phyloP scores from a whole-genome alignment of 2,329 filamentous ascomycete species.

The Byssothecium circinans region DNA sequence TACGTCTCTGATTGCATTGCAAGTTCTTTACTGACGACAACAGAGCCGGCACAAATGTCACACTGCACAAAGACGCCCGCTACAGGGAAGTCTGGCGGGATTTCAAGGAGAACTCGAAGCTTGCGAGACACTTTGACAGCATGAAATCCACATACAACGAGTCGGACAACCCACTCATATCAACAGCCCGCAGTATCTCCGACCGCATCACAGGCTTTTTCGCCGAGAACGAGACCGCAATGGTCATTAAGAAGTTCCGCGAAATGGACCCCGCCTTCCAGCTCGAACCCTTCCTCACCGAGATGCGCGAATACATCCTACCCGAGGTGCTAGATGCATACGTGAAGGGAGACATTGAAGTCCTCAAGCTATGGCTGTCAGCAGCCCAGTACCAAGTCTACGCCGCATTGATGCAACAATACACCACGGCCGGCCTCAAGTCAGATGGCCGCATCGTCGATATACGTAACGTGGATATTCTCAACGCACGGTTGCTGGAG shows the following conservation, averaged over 20 bases:
- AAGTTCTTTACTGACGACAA: constrained; percentile 11
- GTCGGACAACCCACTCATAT: constrained; percentile 94
- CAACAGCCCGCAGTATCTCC: constrained; percentile 89
- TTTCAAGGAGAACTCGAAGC: constrained; percentile 85
- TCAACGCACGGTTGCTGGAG: constrained; percentile 77
- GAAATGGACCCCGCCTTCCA: constrained; percentile 95
- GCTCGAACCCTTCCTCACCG: constrained; percentile 89
- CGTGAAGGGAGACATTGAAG: constrained; percentile 91
- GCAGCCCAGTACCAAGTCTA: constrained; percentile 97
- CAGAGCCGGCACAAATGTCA: constrained; percentile 92
- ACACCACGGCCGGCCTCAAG: constrained; percentile 88
- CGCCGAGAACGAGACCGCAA: constrained; percentile 95
- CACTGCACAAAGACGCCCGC: constrained; percentile 91
- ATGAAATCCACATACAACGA: constrained; percentile 89
- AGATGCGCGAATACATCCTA: constrained; percentile 96
- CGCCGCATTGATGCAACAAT: constrained; percentile 94
- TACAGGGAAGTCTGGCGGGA: constrained; percentile 99
- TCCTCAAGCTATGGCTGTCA: constrained; percentile 90
- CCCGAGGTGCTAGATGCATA: constrained; percentile 97
- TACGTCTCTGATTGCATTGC: constrained; percentile 53
- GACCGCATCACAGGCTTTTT: constrained; percentile 95
- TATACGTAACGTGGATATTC: constrained; percentile 89
- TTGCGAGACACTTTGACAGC: constrained; percentile 85
- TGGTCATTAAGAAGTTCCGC: constrained; percentile 97
- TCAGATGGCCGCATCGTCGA: constrained; percentile 94